Evolutionary conservation across 2,329 filamentous ascomycete genomes (phyloP).

Genomic region (Alternaria gansuensis): DNA sequence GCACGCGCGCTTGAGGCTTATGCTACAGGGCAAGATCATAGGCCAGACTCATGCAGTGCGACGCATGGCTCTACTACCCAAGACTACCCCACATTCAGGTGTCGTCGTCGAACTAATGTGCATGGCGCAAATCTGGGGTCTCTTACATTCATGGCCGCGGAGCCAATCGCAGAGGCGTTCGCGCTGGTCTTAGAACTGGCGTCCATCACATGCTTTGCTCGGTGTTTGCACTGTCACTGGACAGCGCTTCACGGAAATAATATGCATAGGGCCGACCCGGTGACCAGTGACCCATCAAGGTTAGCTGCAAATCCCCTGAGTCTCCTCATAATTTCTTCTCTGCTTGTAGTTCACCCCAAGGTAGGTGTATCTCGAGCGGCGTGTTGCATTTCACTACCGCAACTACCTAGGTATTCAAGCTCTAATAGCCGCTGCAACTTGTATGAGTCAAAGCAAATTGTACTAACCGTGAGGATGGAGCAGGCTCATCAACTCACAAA

Average conservation of each 20-base stretch:
- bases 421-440: neutral
- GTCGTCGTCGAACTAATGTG: conserved; percentile 12
- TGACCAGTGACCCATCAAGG: conserved; percentile 41
- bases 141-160: conserved; percentile 5
- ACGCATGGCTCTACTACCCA: conserved; percentile 22
- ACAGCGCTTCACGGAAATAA: conserved; percentile 30
- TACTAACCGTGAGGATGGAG: neutral
- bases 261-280: conserved; percentile 40
- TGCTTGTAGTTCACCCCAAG: conserved; percentile 1
- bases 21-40: conserved; percentile 36
- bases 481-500: neutral
- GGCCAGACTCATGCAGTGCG: conserved; percentile 32
- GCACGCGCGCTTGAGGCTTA: conserved; percentile 36
- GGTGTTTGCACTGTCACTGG: conserved; percentile 32
- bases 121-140: conserved; percentile 13
- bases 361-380: neutral
- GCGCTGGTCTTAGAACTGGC: conserved; percentile 16
- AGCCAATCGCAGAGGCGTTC: conserved; percentile 12
- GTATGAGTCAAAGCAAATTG: neutral
- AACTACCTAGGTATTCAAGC: neutral
- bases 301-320: conserved; percentile 31
- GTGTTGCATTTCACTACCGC: neutral
- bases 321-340: conserved; percentile 5
- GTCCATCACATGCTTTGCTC: conserved; percentile 41
- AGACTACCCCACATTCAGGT: conserved; percentile 22